Evolutionary conservation across 73 alveolate genomes (phyloP), one percentile per base, ranked within the genome.

Genomic region (Paramecium pentaurelia): DNA sequence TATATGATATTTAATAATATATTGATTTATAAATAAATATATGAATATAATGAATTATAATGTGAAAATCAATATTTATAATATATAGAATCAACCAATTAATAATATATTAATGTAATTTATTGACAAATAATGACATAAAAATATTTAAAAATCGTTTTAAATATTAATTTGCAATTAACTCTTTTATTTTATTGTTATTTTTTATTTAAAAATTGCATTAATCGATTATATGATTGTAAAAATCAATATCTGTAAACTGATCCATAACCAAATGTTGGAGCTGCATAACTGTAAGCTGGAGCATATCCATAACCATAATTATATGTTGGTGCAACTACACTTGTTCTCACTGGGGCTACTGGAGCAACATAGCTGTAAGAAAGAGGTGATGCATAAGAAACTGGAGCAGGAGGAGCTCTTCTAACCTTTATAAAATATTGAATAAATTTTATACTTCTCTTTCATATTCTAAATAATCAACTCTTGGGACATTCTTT

Each of bases 401-500:
- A 42, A 1, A 80, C 91, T 32, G 47, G 58, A 64, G 84, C 84
- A 8, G 84, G 84, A 25, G 90, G 71, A 1, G 47, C 58, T 80
- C 91, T 80, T 80, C 91, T 80, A 7, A 80, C 91, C 91, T 80
- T 34, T 8, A 22, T 30, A 32, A 28, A 4, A 6, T 10, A 64
- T 34, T 28, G 7, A 42, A 45, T 32, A 9, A 18, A 27, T 45
- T n/a, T 14, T 20, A 25, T 32, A 89, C 94, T 54, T 89, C 86
- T 73, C 84, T 86, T 49, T 92, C 93, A n/a, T 47, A 51, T 36
- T 71, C 93, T 44, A 58, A 32, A 44, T 84, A 86, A 60, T 92
- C 93, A 71, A 86, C 86, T 86, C 92, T 70, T 86, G 86, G 89
- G 44, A 71, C 89, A 75, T 47, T 49, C 84, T 84, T 89, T 73